A percentile compares a stretch with the other conserved stretches of the same genome.
These are phyloP conservation scores for Cucurbita argyrosperma DNA, from an alignment of 306 rosid species.

Conservation along the genomic window DNA sequence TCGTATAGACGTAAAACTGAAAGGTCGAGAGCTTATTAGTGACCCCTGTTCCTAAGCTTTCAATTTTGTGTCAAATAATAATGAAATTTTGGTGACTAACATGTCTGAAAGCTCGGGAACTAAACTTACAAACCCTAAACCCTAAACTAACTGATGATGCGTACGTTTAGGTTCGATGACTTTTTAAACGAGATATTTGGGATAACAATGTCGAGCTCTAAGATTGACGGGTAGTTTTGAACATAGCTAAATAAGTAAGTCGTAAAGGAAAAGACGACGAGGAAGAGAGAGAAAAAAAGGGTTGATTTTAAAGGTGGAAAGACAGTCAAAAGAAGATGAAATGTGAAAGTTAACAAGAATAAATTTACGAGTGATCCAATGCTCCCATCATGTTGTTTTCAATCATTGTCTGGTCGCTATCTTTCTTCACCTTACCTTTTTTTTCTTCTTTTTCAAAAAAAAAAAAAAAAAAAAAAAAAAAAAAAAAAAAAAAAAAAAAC, in stretches of 20 bases:
- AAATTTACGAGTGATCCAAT: conserved; percentile 6
- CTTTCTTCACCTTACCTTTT: neutral
- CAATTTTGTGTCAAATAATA: no score
- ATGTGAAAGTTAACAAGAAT: conserved; percentile 35
- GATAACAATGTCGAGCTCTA: no score
- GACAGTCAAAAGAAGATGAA: conserved; percentile 46
- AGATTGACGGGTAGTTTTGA: no score
- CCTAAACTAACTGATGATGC: no score
- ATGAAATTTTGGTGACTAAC: no score
- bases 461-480: neutral
- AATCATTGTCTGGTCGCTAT: conserved; percentile 19
- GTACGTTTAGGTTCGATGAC: no score
- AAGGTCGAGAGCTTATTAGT: no score
- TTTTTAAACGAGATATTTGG: no score
- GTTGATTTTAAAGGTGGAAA: neutral
- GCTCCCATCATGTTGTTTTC: conserved; percentile 13
- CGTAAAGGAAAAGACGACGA: neutral
- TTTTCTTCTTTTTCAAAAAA: neutral
- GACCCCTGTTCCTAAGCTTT: no score
- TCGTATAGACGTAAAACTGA: no score
- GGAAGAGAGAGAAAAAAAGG: conserved; percentile 7
- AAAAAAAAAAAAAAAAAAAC: neutral
- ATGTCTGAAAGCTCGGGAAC: no score
- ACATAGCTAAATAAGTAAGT: neutral
- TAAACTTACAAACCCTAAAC: no score